phyloP scores from a whole-genome alignment of 768 basidiomycete genomes.

The Trametes maxima region DNA sequence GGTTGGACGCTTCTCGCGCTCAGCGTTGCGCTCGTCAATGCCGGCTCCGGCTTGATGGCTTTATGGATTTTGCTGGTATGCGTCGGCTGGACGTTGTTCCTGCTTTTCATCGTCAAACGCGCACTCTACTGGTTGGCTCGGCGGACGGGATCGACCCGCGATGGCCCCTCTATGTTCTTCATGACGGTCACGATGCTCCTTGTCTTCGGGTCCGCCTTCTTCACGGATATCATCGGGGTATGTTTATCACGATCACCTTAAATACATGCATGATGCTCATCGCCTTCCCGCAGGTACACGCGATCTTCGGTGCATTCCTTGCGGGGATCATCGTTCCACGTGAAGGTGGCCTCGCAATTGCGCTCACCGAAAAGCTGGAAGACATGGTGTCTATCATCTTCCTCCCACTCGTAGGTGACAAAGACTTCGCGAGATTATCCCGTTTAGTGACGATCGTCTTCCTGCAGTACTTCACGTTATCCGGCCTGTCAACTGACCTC shows the following conservation, averaged over 20 bases:
- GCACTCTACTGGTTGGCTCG: conserved; percentile 72
- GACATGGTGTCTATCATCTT: conserved; percentile 92
- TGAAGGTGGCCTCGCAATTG: conserved; percentile 83
- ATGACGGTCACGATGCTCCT: conserved; percentile 85
- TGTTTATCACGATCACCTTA: background rate
- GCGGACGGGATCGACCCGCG: conserved; percentile 77
- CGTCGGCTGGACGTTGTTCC: conserved; percentile 77
- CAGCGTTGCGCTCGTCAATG: conserved; percentile 90
- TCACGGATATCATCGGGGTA: conserved; percentile 89
- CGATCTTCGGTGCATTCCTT: conserved; percentile 91
- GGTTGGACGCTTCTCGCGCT: conserved; percentile 86
- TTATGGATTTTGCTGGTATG: conserved; percentile 83
- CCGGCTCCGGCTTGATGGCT: conserved; percentile 78
- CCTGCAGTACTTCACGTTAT: conserved; percentile 84
- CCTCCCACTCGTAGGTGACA: conserved; percentile 67
- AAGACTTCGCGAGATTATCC: background rate
- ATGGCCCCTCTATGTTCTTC: conserved; percentile 84
- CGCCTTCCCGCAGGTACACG: conserved; percentile 49
- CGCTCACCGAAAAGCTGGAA: conserved; percentile 94
- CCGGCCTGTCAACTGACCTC: conserved; percentile 88
- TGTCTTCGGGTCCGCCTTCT: conserved; percentile 86
- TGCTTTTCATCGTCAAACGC: conserved; percentile 67
- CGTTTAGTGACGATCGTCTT: conserved; percentile 1
- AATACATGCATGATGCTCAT: background rate
- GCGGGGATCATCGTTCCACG: conserved; percentile 83